Conservation (phyloP, 805 yeast genomes). For the Kazachstania kunashirensis region DNA sequence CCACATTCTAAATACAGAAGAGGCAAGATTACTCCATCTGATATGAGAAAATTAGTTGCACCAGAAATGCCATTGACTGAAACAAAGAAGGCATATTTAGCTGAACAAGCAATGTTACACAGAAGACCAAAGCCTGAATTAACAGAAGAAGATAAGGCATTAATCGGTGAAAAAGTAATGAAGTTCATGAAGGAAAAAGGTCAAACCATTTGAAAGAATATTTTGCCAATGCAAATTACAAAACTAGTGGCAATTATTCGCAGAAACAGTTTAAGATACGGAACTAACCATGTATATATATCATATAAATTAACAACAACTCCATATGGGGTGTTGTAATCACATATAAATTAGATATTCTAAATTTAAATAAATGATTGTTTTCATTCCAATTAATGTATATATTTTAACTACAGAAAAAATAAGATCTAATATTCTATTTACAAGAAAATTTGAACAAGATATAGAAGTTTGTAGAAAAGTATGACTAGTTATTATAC, state of each 20-base stretch:
- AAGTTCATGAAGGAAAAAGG: conserved; percentile 26
- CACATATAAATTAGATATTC: too few relatives aligned
- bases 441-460: background rate
- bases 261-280: too few relatives aligned
- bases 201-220: too few relatives aligned
- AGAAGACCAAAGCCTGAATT: conserved; percentile 31
- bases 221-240: too few relatives aligned
- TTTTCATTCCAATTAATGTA: too few relatives aligned
- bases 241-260: too few relatives aligned
- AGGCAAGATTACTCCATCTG: conserved; percentile 51
- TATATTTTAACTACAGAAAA: too few relatives aligned
- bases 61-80: conserved; percentile 72
- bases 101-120: conserved; percentile 42
- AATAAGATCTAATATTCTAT: background rate
- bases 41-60: conserved; percentile 51
- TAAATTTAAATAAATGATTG: too few relatives aligned
- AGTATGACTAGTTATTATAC: background rate
- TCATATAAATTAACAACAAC: too few relatives aligned
- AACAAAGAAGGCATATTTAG: conserved; percentile 49
- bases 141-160: conserved; percentile 35
- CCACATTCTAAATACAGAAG: conserved; percentile 61
- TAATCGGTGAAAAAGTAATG: conserved; percentile 36
- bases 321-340: too few relatives aligned
- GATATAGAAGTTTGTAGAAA: background rate
- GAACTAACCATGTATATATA: too few relatives aligned